phyloP scores from a whole-genome alignment of 768 basidiomycete species.

The Crucibulum laeve region DNA sequence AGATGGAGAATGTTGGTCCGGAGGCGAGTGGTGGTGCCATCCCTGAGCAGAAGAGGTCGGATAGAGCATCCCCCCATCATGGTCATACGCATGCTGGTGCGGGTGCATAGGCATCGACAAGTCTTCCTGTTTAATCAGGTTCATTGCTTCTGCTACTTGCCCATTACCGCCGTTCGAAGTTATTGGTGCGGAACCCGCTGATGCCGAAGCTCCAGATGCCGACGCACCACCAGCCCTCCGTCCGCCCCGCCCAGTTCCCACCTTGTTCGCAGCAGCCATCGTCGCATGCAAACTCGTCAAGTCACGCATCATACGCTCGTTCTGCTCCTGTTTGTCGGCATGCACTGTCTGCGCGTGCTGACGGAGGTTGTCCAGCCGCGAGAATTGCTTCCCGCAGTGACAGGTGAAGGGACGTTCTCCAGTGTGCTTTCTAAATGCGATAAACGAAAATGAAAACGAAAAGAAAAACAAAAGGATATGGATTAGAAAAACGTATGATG shows the following conservation, averaged over 20 bases:
- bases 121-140: conserved; percentile 39
- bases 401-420: conserved; percentile 96
- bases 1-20: too few relatives aligned
- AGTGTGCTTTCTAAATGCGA: conserved; percentile 80
- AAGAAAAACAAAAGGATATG: conserved; percentile 1
- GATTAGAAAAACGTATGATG: too few relatives aligned
- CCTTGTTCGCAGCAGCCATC: conserved; percentile 62
- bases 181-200: background rate
- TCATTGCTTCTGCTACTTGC: conserved; percentile 7
- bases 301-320: conserved; percentile 90
- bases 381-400: conserved; percentile 94
- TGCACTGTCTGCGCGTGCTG: conserved; percentile 98
- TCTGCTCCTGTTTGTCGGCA: conserved; percentile 86
- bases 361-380: conserved; percentile 92
- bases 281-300: conserved; percentile 78
- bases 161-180: too few relatives aligned
- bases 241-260: conserved; percentile 15
- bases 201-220: background rate
- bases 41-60: too few relatives aligned
- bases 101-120: conserved; percentile 28
- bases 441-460: conserved; percentile 5
- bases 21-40: too few relatives aligned
- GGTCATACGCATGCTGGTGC: conserved; percentile 74
- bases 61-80: too few relatives aligned
- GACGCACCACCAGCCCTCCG: conserved; percentile 5